Evolutionary conservation across 2,329 filamentous ascomycete genomes (phyloP).

Genomic region (Penicillium sp.): DNA sequence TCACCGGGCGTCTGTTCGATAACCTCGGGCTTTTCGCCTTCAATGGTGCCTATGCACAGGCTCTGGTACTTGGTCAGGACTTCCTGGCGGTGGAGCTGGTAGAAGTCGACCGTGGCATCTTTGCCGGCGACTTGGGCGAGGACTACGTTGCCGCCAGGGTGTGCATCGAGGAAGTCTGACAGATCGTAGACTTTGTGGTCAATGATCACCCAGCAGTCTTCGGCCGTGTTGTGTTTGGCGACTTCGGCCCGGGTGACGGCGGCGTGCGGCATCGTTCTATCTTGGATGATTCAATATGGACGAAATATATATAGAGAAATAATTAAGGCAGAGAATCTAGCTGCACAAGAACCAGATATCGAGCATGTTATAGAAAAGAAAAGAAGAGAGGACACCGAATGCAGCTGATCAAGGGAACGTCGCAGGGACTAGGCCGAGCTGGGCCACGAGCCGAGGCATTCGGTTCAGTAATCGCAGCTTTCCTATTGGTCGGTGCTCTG

Average conservation of each 20-base stretch:
- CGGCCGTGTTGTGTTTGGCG: slow-evolving; percentile 69
- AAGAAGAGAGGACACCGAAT: not conserved
- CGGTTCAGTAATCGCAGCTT: not conserved
- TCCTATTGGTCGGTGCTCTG: not conserved
- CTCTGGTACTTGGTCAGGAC: slow-evolving; percentile 75
- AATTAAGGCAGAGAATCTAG: not conserved
- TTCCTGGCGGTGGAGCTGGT: slow-evolving; percentile 88
- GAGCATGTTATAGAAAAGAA: not conserved
- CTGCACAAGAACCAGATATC: not conserved
- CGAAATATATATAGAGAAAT: too few relatives aligned
- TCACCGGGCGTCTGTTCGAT: slow-evolving; percentile 67
- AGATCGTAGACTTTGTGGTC: slow-evolving; percentile 86
- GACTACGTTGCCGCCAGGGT: slow-evolving; percentile 77
- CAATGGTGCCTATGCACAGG: slow-evolving; percentile 70
- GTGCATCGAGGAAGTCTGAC: slow-evolving; percentile 77
- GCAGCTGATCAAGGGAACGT: not conserved
- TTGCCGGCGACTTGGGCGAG: slow-evolving; percentile 75
- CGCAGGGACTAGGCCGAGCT: not conserved
- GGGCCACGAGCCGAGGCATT: not conserved
- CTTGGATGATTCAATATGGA: not conserved
- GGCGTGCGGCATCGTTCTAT: slow-evolving; percentile 12
- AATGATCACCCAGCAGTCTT: slow-evolving; percentile 78
- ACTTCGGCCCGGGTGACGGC: slow-evolving; percentile 56
- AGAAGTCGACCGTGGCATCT: slow-evolving; percentile 79
- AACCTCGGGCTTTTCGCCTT: slow-evolving; percentile 71